A percentile compares a stretch with the other conserved stretches of the same genome.
Conservation (phyloP, 139 green algal genomes). For the Mesotaenium endlicherianum region DNA sequence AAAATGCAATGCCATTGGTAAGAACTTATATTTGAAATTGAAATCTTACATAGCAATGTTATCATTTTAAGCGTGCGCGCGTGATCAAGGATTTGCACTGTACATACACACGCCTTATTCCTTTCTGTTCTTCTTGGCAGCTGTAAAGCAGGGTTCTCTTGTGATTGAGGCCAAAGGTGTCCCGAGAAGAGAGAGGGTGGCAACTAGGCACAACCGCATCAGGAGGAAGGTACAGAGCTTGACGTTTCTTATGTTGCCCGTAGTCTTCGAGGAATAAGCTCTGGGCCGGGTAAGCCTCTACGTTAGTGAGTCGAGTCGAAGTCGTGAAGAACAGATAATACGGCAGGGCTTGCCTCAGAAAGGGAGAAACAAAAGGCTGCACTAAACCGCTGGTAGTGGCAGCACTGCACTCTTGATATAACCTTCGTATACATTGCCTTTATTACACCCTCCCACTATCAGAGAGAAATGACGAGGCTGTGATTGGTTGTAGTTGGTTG, state of each 20-base stretch:
- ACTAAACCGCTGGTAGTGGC: background rate
- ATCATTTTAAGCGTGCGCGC: no score
- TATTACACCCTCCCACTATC: background rate
- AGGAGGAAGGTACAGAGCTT: conserved; percentile 1
- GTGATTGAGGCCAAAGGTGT: background rate
- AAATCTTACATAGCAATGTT: no score
- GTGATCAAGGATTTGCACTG: no score
- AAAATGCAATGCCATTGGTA: no score
- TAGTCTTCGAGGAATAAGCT: conserved; percentile 1
- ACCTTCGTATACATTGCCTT: background rate
- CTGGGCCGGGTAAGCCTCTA: no score
- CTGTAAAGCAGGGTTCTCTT: no score
- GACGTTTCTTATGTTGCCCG: background rate
- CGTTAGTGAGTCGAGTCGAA: no score
- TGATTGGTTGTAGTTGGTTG: background rate
- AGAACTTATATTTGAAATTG: no score
- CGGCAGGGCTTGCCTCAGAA: background rate
- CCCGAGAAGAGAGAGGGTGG: background rate
- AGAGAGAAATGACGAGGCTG: background rate
- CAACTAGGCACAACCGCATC: background rate
- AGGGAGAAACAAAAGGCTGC: background rate
- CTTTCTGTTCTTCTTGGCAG: no score
- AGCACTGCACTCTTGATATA: background rate
- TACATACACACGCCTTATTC: no score
- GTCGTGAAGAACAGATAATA: background rate